A percentile compares a stretch with the other conserved stretches of the same genome.
phyloP scores from a whole-genome alignment of 31 red algal genomes.

The Odonthalia washingtoniensis region DNA sequence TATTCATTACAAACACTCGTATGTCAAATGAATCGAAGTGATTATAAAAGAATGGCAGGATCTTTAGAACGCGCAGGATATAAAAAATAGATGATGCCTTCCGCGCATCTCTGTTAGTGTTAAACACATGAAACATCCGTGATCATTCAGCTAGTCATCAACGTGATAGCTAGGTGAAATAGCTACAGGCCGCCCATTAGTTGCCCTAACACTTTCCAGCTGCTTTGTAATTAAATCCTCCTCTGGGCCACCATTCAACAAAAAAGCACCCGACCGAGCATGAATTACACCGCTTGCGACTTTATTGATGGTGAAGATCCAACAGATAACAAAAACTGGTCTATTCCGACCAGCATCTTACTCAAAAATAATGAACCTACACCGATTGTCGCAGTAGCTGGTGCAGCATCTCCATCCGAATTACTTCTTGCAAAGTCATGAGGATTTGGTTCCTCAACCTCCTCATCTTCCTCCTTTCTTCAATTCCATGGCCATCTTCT shows the following conservation, averaged over 20 bases:
- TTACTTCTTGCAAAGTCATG: neutral
- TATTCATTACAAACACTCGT: conserved; percentile 92
- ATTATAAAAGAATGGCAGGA: conserved; percentile 94
- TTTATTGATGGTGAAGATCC: neutral
- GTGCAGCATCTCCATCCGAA: neutral
- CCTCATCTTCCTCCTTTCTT: conserved; percentile 27
- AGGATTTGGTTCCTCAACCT: conserved; percentile 30
- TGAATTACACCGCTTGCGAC: neutral
- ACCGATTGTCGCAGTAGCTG: neutral
- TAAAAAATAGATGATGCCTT: conserved; percentile 60
- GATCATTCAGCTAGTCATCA: conserved; percentile 86
- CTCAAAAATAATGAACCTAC: neutral
- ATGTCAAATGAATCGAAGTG: conserved; percentile 96
- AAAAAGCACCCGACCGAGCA: neutral
- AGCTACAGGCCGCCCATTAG: conserved; percentile 19
- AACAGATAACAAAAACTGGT: neutral
- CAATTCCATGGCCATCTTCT: conserved; percentile 35
- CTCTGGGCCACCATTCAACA: neutral
- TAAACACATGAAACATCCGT: conserved; percentile 98
- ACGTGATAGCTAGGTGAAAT: conserved; percentile 33
- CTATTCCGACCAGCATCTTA: conserved; percentile 10
- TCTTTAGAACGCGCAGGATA: conserved; percentile 72
- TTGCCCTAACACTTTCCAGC: conserved; percentile 9
- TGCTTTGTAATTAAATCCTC: neutral
- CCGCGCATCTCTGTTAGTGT: conserved; percentile 78